These are phyloP conservation scores for Phylloporus sp. DNA, from an alignment of 768 basidiomycete species.

Conservation along the genomic window DNA sequence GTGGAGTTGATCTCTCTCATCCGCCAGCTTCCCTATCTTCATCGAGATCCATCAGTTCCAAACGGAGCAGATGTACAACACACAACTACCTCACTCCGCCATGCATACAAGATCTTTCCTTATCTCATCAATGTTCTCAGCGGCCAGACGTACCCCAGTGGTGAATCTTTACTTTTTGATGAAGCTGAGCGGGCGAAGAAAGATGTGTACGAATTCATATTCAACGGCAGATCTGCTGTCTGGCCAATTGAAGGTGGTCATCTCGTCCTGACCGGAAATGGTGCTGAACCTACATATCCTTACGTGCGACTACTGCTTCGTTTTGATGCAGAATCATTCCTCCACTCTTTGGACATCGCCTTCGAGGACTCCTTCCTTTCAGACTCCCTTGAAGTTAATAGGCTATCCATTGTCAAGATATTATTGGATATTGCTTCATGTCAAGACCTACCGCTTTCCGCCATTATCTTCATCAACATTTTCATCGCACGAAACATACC, in stretches of 20 bases:
- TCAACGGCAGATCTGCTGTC: conserved; percentile 71
- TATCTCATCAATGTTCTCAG: conserved; percentile 80
- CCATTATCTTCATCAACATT: conserved; percentile 85
- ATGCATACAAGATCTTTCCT: conserved; percentile 89
- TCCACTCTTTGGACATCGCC: conserved; percentile 90
- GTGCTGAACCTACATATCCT: conserved; percentile 81
- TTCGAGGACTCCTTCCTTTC: conserved; percentile 93
- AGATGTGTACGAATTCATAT: conserved; percentile 77
- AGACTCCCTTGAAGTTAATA: conserved; percentile 58
- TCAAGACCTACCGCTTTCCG: conserved; percentile 51
- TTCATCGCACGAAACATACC: conserved; percentile 96
- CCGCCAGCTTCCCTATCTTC: conserved; percentile 35
- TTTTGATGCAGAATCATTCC: conserved; percentile 91
- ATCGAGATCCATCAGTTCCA: conserved; percentile 1
- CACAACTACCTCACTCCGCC: conserved; percentile 39
- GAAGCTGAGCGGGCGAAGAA: conserved; percentile 69
- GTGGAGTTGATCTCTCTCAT: conserved; percentile 81
- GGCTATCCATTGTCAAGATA: conserved; percentile 80
- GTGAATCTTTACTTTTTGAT: conserved; percentile 59
- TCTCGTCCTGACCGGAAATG: conserved; percentile 70
- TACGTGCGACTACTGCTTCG: conserved; percentile 79
- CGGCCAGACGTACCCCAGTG: conserved; percentile 85
- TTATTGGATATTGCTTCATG: conserved; percentile 71
- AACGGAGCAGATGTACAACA: conserved; percentile 13
- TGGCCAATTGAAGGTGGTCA: conserved; percentile 80